phyloP scores from a whole-genome alignment of 495 filamentous ascomycete genomes.

The Bathelium albidoporum region DNA sequence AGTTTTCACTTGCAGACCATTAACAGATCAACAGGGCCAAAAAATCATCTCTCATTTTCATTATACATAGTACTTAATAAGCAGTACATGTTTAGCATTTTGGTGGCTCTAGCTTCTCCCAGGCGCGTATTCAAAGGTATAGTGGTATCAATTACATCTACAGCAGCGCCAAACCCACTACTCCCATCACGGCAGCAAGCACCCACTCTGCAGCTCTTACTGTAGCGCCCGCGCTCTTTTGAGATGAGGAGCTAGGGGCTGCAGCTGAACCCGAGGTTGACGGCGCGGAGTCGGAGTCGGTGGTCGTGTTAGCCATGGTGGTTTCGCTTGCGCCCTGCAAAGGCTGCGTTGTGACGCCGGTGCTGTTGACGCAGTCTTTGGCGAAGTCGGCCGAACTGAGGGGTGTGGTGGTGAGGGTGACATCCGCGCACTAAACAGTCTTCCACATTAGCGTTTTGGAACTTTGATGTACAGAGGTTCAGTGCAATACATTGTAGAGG shows the following conservation, averaged over 20 bases:
- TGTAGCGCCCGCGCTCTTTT: neutral
- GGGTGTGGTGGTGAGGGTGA: conserved; percentile 40
- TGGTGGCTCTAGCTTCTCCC: neutral
- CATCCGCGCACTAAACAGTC: conserved; percentile 49
- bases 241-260: neutral
- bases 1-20: too few relatives aligned
- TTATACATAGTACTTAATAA: too few relatives aligned
- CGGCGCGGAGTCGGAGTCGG: neutral
- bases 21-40: too few relatives aligned
- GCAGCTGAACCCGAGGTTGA: neutral
- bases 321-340: conserved; percentile 19
- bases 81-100: neutral
- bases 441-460: neutral
- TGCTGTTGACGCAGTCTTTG: conserved; percentile 42
- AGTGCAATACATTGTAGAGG: conserved; percentile 21
- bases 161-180: neutral
- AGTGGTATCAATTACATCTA: neutral
- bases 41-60: too few relatives aligned
- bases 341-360: conserved; percentile 33
- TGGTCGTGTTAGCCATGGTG: neutral
- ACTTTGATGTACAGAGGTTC: neutral
- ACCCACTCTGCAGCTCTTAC: neutral
- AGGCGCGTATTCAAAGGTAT: neutral
- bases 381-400: conserved; percentile 35
- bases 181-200: neutral